Percentiles rank a stretch among this genome's conserved stretches.
These are phyloP conservation scores for Lablab purpureus DNA, from an alignment of 306 rosid genomes.

Conservation along the genomic window DNA sequence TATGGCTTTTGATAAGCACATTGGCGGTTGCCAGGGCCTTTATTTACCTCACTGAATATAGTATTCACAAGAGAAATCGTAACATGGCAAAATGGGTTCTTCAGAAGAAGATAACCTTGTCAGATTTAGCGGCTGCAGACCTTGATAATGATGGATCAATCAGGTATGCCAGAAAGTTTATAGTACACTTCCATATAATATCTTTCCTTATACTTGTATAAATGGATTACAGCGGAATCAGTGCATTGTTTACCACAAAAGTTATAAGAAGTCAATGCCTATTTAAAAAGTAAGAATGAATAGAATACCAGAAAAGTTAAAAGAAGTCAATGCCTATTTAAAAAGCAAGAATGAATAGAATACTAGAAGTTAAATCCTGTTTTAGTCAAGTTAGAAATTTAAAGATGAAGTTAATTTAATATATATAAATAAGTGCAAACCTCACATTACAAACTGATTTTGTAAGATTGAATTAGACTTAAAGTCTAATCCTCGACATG, in stretches of 20 bases:
- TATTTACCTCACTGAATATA: slow-evolving; percentile 69
- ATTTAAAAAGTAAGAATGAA: background rate
- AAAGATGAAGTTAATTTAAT: too few relatives aligned
- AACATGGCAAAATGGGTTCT: slow-evolving; percentile 64
- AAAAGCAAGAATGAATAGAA: background rate
- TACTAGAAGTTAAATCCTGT: background rate
- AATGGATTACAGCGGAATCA: slow-evolving; percentile 9
- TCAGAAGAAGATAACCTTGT: slow-evolving; percentile 67
- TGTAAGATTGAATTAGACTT: too few relatives aligned
- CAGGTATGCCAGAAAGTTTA: slow-evolving; percentile 59
- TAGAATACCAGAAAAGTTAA: background rate
- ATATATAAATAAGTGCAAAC: too few relatives aligned
- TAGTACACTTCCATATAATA: background rate
- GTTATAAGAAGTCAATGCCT: background rate
- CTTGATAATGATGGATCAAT: slow-evolving; percentile 79
- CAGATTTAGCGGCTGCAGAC: slow-evolving; percentile 76
- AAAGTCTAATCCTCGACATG: too few relatives aligned
- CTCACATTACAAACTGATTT: too few relatives aligned
- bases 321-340: background rate
- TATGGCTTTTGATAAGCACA: slow-evolving; percentile 78
- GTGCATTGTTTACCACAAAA: background rate
- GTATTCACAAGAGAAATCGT: slow-evolving; percentile 73
- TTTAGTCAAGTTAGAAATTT: too few relatives aligned
- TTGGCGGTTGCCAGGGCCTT: slow-evolving; percentile 74
- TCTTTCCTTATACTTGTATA: background rate